These are phyloP conservation scores for Epichloe brachyelytri DNA, from an alignment of 2,329 filamentous ascomycete genomes.

Conservation along the genomic window DNA sequence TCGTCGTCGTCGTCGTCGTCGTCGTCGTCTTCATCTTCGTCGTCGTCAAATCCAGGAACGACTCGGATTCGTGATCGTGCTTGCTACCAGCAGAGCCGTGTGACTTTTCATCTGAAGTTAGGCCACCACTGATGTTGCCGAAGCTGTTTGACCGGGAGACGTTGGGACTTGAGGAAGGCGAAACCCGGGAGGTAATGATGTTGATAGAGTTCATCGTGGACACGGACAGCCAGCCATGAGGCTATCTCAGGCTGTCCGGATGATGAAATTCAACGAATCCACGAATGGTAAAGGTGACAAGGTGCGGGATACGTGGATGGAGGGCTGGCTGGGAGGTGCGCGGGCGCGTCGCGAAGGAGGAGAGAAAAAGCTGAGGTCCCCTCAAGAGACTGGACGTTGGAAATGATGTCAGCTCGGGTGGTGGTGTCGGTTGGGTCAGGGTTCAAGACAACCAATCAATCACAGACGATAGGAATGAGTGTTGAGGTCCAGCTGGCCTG, in stretches of 20 bases:
- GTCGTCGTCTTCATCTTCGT: conserved; percentile 25
- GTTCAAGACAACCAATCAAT: conserved; percentile 3
- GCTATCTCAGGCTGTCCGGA: conserved; percentile 4
- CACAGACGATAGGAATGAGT: not conserved
- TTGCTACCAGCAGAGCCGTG: conserved; percentile 21
- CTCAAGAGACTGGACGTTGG: not conserved
- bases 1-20: conserved; percentile 26
- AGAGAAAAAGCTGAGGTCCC: not conserved
- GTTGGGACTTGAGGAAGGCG: conserved; percentile 42
- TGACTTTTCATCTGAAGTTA: conserved; percentile 28
- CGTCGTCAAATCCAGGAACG: conserved; percentile 22
- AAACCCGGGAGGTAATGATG: conserved; percentile 77
- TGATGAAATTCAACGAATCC: not conserved
- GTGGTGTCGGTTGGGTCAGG: not conserved
- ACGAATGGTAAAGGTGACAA: not conserved
- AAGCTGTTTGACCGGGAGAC: conserved; percentile 50
- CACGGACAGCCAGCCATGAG: conserved; percentile 41
- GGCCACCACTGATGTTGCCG: conserved; percentile 35
- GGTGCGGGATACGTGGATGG: not conserved
- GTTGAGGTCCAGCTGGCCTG: not conserved
- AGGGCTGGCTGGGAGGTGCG: not conserved
- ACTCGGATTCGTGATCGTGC: conserved; percentile 23
- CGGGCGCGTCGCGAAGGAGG: not conserved
- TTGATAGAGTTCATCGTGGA: conserved; percentile 92
- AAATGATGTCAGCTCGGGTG: conserved; percentile 1